These are phyloP conservation scores for Nakazawaea wyomingensis DNA, from an alignment of 805 yeast species.

Conservation along the genomic window DNA sequence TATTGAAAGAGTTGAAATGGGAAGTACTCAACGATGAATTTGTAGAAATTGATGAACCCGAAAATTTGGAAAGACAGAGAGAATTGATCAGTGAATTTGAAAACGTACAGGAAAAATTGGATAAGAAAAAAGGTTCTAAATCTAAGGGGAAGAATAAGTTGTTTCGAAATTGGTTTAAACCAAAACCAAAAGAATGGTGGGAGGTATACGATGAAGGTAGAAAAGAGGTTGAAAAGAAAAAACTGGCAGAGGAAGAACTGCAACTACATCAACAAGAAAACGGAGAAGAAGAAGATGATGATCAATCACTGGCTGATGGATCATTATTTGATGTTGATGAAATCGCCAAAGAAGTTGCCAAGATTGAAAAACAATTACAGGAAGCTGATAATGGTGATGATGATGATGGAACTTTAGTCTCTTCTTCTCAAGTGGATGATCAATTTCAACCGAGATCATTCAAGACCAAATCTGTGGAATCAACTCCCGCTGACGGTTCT, in stretches of 20 bases:
- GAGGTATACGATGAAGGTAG: slow-evolving; percentile 40
- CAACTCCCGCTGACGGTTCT: slow-evolving; percentile 1
- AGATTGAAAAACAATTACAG: slow-evolving; percentile 28
- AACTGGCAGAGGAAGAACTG: slow-evolving; percentile 16
- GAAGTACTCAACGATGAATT: slow-evolving; percentile 86
- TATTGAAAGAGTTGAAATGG: slow-evolving; percentile 66
- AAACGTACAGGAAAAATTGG: slow-evolving; percentile 65
- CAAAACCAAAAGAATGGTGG: slow-evolving; percentile 55
- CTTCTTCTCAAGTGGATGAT: slow-evolving; percentile 1
- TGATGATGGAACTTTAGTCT: neutral
- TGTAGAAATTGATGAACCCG: slow-evolving; percentile 93
- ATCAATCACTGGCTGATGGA: slow-evolving; percentile 24
- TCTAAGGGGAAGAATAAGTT: slow-evolving; percentile 28
- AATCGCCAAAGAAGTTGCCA: slow-evolving; percentile 36
- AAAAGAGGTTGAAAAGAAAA: slow-evolving; percentile 23
- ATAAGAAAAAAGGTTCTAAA: slow-evolving; percentile 20
- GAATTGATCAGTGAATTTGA: slow-evolving; percentile 81
- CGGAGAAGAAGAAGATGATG: slow-evolving; percentile 15
- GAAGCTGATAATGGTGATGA: neutral
- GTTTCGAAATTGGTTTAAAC: slow-evolving; percentile 46
- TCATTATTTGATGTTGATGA: slow-evolving; percentile 41
- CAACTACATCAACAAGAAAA: slow-evolving; percentile 15
- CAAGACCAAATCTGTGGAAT: slow-evolving; percentile 9
- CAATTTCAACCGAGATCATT: slow-evolving; percentile 8
- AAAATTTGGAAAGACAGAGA: slow-evolving; percentile 85